phyloP scores from a whole-genome alignment of 2,329 filamentous ascomycete species.

The Cercospora nicotianae region DNA sequence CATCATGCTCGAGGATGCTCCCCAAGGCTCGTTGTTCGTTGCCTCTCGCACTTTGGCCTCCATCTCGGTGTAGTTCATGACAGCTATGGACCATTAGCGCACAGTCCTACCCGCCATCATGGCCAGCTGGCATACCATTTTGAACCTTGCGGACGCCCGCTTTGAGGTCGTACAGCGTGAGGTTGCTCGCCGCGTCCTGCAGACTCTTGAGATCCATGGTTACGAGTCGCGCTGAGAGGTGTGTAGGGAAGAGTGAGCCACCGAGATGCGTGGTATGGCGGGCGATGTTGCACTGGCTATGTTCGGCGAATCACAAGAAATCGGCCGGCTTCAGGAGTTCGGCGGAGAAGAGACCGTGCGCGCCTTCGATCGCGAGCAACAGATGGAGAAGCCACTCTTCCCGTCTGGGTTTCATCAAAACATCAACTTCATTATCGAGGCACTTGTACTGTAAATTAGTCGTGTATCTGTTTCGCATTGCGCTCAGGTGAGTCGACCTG shows the following conservation, averaged over 20 bases:
- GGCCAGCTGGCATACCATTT: slow-evolving; percentile 69
- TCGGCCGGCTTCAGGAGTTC: slow-evolving; percentile 9
- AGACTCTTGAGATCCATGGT: slow-evolving; percentile 82
- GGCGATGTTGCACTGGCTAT: background rate
- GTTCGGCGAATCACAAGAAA: slow-evolving; percentile 6
- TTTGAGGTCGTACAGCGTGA: slow-evolving; percentile 94
- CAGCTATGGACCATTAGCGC: slow-evolving; percentile 56
- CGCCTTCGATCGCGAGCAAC: slow-evolving; percentile 1
- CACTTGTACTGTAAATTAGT: background rate
- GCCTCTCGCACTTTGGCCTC: slow-evolving; percentile 86
- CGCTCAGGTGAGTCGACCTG: background rate
- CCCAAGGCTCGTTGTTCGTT: slow-evolving; percentile 99
- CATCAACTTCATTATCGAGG: slow-evolving; percentile 1
- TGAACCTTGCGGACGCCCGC: slow-evolving; percentile 92
- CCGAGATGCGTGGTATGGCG: background rate
- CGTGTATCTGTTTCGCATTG: background rate
- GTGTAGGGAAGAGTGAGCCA: background rate
- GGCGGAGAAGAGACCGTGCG: slow-evolving; percentile 1
- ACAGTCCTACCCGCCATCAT: background rate
- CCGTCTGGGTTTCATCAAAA: background rate
- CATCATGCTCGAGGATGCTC: slow-evolving; percentile 78
- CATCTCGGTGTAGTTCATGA: slow-evolving; percentile 98
- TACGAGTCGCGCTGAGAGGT: background rate
- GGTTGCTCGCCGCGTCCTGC: slow-evolving; percentile 83
- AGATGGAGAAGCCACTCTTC: background rate